Conservation (phyloP, 352 stramenopile species). For the Pythium rhizo-oryzae region DNA sequence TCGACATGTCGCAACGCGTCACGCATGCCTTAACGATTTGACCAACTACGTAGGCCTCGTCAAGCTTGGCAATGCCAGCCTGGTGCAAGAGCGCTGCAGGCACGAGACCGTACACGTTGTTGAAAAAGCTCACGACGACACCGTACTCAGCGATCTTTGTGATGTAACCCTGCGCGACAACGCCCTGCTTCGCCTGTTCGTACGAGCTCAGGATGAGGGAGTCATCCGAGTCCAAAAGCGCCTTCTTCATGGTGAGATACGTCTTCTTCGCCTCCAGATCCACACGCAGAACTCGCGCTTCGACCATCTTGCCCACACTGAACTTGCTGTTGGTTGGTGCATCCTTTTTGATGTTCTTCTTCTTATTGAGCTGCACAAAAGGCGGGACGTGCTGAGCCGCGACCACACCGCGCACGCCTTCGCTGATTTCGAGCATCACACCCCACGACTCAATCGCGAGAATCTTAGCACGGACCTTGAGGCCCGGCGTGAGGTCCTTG, state of each 20-base stretch:
- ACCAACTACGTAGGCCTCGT: conserved; percentile 85
- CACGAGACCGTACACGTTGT: conserved; percentile 94
- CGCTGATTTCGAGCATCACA: conserved; percentile 84
- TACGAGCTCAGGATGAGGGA: conserved; percentile 79
- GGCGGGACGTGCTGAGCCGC: conserved; percentile 75
- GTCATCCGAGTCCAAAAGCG: conserved; percentile 70
- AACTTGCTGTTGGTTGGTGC: conserved; percentile 75
- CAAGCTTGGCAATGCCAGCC: conserved; percentile 82
- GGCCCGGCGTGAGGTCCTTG: conserved; percentile 72
- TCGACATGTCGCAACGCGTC: conserved; percentile 69
- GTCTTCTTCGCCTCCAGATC: conserved; percentile 93
- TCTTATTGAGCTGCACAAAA: conserved; percentile 59
- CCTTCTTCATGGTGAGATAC: conserved; percentile 90
- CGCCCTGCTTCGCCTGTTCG: conserved; percentile 66
- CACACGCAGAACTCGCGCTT: conserved; percentile 83
- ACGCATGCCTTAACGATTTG: conserved; percentile 88
- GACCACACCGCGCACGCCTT: conserved; percentile 82
- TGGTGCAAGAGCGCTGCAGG: conserved; percentile 82
- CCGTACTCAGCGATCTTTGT: conserved; percentile 94
- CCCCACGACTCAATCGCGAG: conserved; percentile 82
- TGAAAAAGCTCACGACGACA: conserved; percentile 96
- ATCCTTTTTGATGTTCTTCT: conserved; percentile 65
- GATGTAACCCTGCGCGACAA: conserved; percentile 90
- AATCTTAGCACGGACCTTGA: conserved; percentile 82
- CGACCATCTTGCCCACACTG: conserved; percentile 74